Percentiles rank a stretch among this genome's conserved stretches.
Evolutionary conservation across 345 rosid species (phyloP).

Genomic region (Combretum micranthum): DNA sequence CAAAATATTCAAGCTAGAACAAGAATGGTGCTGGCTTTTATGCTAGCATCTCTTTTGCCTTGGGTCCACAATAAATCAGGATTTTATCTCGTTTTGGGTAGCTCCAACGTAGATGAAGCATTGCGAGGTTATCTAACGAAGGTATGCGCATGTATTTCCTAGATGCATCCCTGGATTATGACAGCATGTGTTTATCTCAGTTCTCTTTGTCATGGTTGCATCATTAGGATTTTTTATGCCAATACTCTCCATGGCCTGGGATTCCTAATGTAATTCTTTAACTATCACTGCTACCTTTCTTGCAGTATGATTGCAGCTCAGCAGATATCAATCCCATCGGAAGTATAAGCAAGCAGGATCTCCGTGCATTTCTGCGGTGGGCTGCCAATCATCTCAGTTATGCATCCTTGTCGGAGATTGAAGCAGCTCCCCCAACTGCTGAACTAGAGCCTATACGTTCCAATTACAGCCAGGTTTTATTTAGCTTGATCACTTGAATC

Average conservation of each 20-base stretch:
- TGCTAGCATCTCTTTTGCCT: conserved; percentile 89
- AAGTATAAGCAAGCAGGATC: conserved; percentile 83
- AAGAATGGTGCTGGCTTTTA: conserved; percentile 92
- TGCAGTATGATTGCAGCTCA: conserved; percentile 94
- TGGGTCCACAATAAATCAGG: conserved; percentile 92
- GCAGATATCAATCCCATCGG: conserved; percentile 98
- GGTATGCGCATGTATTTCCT: conserved; percentile 26
- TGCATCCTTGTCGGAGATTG: conserved; percentile 77
- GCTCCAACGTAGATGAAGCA: conserved; percentile 94
- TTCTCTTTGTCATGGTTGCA: background rate
- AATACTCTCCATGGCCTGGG: background rate
- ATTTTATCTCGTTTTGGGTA: conserved; percentile 88
- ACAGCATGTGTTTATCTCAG: too few relatives aligned
- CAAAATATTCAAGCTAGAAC: conserved; percentile 94
- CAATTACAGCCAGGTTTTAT: conserved; percentile 72
- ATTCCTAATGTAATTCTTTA: too few relatives aligned
- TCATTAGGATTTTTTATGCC: background rate
- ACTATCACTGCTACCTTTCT: background rate
- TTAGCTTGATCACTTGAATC: too few relatives aligned
- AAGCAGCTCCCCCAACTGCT: conserved; percentile 99
- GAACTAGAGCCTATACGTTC: conserved; percentile 92
- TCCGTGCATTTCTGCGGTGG: conserved; percentile 78
- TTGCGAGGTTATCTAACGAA: conserved; percentile 92
- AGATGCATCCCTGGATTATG: background rate
- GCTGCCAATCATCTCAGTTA: conserved; percentile 84